These are phyloP conservation scores for Allium sativum DNA, from an alignment of 106 monocot genomes.

Conservation along the genomic window DNA sequence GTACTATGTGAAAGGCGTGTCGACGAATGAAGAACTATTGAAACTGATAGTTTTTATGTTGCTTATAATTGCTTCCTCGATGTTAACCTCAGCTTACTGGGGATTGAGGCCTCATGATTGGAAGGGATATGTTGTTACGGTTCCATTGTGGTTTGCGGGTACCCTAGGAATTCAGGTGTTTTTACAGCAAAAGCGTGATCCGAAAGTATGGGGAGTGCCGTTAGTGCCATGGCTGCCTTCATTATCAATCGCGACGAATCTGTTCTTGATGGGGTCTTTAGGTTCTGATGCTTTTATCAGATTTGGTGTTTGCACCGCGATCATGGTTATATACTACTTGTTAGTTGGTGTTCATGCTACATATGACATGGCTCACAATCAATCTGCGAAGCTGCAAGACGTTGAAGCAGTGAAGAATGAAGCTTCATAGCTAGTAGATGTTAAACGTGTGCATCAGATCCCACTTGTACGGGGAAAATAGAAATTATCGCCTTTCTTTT, in stretches of 20 bases:
- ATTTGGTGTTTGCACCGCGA: slow-evolving; percentile 20
- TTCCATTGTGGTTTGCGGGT: slow-evolving; percentile 17
- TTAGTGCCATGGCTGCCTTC: slow-evolving; percentile 35
- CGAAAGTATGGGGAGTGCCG: slow-evolving; percentile 30
- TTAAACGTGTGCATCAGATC: too few species aligned
- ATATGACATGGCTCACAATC: slow-evolving; percentile 15
- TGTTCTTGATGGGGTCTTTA: slow-evolving; percentile 29
- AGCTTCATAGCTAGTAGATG: not conserved
- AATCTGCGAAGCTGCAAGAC: not conserved
- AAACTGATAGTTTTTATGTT: slow-evolving; percentile 14
- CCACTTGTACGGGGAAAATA: too few species aligned
- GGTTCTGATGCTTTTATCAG: slow-evolving; percentile 19
- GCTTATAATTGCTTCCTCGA: slow-evolving; percentile 11
- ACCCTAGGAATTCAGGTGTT: slow-evolving; percentile 15
- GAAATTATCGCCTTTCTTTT: too few species aligned
- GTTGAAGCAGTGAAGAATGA: not conserved
- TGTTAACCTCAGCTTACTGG: slow-evolving; percentile 22
- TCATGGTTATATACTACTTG: slow-evolving; percentile 25
- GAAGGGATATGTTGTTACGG: slow-evolving; percentile 21
- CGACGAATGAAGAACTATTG: slow-evolving; percentile 7
- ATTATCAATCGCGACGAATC: slow-evolving; percentile 21
- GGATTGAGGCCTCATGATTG: slow-evolving; percentile 15
- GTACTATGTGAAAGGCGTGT: slow-evolving; percentile 16
- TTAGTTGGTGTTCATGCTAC: slow-evolving; percentile 28
- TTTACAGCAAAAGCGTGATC: slow-evolving; percentile 13